phyloP scores from a whole-genome alignment of 352 stramenopile genomes.

The Phytophthora ohioensis region DNA sequence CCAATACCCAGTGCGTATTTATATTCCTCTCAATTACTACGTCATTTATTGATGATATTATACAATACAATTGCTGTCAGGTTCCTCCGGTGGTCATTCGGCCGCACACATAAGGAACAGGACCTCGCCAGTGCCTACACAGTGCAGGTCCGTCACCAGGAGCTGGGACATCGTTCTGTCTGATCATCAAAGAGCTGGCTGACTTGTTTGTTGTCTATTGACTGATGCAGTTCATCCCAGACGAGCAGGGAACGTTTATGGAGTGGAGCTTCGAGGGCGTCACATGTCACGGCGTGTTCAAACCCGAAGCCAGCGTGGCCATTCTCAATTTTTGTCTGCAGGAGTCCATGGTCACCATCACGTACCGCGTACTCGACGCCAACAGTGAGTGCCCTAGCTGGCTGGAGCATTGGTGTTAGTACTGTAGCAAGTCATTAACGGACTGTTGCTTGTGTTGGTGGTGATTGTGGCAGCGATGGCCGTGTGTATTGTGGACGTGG shows the following conservation, averaged over 20 bases:
- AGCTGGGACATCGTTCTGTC: too few species aligned
- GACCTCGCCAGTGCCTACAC: slow-evolving; percentile 82
- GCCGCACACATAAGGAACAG: slow-evolving; percentile 71
- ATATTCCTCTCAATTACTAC: neutral
- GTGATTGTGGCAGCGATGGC: slow-evolving; percentile 63
- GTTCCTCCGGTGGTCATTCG: slow-evolving; percentile 87
- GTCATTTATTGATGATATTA: neutral
- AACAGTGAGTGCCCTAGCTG: slow-evolving; percentile 81
- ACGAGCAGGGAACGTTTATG: slow-evolving; percentile 84
- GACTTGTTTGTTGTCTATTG: neutral
- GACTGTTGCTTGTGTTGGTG: slow-evolving; percentile 3
- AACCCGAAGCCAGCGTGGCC: slow-evolving; percentile 77
- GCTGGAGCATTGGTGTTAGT: too few species aligned
- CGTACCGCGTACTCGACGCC: slow-evolving; percentile 78
- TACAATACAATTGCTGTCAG: slow-evolving; percentile 32
- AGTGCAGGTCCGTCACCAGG: slow-evolving; percentile 58
- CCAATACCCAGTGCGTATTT: slow-evolving; percentile 66
- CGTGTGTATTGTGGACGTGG: slow-evolving; percentile 86
- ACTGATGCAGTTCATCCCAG: slow-evolving; percentile 71
- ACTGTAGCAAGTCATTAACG: too few species aligned
- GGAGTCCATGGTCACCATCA: slow-evolving; percentile 89
- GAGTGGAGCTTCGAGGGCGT: slow-evolving; percentile 89
- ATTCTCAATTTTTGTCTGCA: slow-evolving; percentile 88
- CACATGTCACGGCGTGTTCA: slow-evolving; percentile 86
- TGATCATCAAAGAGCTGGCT: slow-evolving; percentile 5